Evolutionary conservation across 441 rosid species (phyloP).

Genomic region (Hura crepitans): DNA sequence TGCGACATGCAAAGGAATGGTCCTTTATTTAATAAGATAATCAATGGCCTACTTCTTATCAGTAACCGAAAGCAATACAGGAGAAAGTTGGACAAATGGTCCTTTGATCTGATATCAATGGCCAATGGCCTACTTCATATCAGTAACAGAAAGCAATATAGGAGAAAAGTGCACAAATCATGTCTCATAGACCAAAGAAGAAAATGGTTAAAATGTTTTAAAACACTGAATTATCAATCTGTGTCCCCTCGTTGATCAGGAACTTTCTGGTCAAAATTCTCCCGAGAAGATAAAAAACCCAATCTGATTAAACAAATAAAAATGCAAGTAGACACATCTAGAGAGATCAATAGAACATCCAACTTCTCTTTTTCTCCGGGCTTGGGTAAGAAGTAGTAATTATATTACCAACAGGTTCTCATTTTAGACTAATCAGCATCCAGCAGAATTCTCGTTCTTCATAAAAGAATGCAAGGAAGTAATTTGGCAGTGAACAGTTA

Average conservation of each 20-base stretch:
- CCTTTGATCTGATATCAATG: not conserved
- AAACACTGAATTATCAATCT: not conserved
- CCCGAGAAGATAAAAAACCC: slow-evolving; percentile 1
- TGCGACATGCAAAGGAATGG: not conserved
- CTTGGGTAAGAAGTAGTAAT: not conserved
- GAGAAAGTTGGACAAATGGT: not conserved
- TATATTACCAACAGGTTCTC: not conserved
- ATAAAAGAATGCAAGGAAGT: slow-evolving; percentile 1
- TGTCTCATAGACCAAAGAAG: not conserved
- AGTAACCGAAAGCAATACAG: slow-evolving; percentile 14
- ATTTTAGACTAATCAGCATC: slow-evolving; percentile 10
- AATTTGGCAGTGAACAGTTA: slow-evolving; percentile 4
- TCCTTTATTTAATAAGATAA: too few relatives aligned
- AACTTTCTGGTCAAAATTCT: not conserved
- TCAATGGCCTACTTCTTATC: slow-evolving; percentile 12
- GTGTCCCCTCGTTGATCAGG: not conserved
- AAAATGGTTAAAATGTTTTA: slow-evolving; percentile 1
- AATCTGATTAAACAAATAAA: not conserved
- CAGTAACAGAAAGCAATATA: slow-evolving; percentile 17
- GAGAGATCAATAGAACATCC: not conserved
- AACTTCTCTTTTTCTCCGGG: not conserved
- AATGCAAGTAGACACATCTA: not conserved
- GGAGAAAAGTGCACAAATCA: not conserved
- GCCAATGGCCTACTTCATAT: slow-evolving; percentile 4
- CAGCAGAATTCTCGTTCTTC: slow-evolving; percentile 3